These are phyloP conservation scores for Eimeria nieschulzi DNA, from an alignment of 169 alveolate species.

Conservation along the genomic window DNA sequence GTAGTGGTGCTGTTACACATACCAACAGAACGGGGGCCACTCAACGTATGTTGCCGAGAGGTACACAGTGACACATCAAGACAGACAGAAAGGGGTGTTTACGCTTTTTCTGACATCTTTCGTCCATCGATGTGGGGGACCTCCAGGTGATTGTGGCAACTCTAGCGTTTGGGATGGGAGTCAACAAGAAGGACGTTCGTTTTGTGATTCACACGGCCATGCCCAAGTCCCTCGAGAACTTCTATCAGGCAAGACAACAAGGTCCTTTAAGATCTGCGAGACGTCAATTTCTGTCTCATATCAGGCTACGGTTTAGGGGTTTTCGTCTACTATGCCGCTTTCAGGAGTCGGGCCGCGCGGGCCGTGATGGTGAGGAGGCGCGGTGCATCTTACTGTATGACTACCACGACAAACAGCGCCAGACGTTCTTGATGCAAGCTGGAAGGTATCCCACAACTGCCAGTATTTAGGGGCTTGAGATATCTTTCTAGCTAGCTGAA, in stretches of 20 bases:
- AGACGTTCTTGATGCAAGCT: constrained; percentile 38
- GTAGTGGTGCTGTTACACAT: too few species aligned
- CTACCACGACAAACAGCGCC: constrained; percentile 69
- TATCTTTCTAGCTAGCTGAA: too few species aligned
- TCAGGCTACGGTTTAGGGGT: too few species aligned
- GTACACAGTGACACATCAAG: too few species aligned
- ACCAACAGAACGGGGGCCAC: too few species aligned
- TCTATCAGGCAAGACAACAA: constrained; percentile 80
- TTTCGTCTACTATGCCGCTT: not conserved
- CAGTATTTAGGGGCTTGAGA: too few species aligned
- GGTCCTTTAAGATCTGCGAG: too few species aligned
- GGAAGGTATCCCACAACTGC: not conserved
- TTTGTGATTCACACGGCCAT: constrained; percentile 97
- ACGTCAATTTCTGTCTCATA: not conserved
- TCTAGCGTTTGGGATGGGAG: constrained; percentile 99
- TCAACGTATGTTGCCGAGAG: too few species aligned
- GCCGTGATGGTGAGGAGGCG: constrained; percentile 87
- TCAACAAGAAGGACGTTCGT: constrained; percentile 97
- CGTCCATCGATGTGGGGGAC: not conserved
- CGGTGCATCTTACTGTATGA: constrained; percentile 41
- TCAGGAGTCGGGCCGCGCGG: constrained; percentile 98
- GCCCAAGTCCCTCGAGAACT: constrained; percentile 97
- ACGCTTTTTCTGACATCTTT: too few species aligned
- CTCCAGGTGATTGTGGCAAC: constrained; percentile 95
- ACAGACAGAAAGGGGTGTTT: too few species aligned